phyloP scores from a whole-genome alignment of 2,329 filamentous ascomycete species.

The Pseudogymnoascus pannorum region DNA sequence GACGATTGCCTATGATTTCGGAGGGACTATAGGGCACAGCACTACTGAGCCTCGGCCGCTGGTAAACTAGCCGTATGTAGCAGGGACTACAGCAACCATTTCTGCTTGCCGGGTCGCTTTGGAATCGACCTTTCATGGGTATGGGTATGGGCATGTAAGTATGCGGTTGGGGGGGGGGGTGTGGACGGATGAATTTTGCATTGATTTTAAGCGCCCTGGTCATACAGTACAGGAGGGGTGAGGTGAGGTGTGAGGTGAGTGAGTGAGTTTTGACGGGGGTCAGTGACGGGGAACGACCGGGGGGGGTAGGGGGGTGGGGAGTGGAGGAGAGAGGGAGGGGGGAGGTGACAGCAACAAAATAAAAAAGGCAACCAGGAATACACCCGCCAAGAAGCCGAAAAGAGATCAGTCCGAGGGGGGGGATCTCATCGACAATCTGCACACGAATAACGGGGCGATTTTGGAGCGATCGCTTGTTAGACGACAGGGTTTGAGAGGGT shows the following conservation, averaged over 20 bases:
- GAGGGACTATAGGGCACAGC: not conserved
- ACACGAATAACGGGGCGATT: not conserved
- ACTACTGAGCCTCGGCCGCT: constrained; percentile 4
- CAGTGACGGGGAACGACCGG: too few species aligned
- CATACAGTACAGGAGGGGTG: not conserved
- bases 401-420: not conserved
- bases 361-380: not conserved
- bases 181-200: not conserved
- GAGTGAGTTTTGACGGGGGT: too few species aligned
- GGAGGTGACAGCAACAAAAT: too few species aligned
- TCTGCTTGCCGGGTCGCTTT: not conserved
- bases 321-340: too few species aligned
- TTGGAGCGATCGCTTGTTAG: not conserved
- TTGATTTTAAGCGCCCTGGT: not conserved
- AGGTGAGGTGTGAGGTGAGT: too few species aligned
- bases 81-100: not conserved
- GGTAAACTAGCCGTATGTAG: not conserved
- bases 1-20: not conserved
- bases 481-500: too few species aligned
- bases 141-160: too few species aligned
- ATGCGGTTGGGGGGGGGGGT: not conserved
- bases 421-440: not conserved
- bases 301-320: too few species aligned
- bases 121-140: not conserved
- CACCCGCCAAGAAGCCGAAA: not conserved